These are phyloP conservation scores for Phytophthora sojae DNA, from an alignment of 352 stramenopile species.

Conservation along the genomic window DNA sequence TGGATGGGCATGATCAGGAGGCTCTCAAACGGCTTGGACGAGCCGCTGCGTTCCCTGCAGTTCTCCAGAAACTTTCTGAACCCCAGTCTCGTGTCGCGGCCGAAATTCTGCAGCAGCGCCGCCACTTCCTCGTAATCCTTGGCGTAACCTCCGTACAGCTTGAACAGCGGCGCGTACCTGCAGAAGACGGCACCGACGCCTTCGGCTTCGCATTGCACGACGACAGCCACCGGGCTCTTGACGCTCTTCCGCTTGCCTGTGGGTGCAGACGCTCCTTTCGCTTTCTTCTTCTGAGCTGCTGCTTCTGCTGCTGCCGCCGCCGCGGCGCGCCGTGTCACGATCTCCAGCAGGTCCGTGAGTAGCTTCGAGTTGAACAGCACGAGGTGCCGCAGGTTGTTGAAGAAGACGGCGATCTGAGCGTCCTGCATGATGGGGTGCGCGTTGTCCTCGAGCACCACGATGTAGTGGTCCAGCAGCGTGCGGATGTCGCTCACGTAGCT, in stretches of 20 bases:
- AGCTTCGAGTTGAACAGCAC: conserved; percentile 90
- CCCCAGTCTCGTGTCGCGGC: conserved; percentile 49
- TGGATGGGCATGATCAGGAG: conserved; percentile 94
- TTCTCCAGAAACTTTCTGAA: conserved; percentile 68
- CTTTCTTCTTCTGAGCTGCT: conserved; percentile 11
- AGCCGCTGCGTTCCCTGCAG: conserved; percentile 62
- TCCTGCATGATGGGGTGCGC: conserved; percentile 85
- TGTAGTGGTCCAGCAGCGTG: conserved; percentile 82
- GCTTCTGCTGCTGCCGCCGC: background rate
- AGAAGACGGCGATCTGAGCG: conserved; percentile 88
- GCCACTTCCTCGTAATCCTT: conserved; percentile 87
- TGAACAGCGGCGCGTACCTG: conserved; percentile 84
- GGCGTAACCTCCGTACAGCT: conserved; percentile 83
- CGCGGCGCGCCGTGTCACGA: conserved; percentile 45
- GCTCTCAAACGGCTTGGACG: conserved; percentile 79
- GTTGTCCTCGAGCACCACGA: conserved; percentile 81
- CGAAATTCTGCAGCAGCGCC: conserved; percentile 64
- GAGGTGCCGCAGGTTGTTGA: conserved; percentile 83
- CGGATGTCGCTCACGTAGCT: conserved; percentile 81
- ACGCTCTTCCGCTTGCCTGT: conserved; percentile 32
- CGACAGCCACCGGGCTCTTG: conserved; percentile 39
- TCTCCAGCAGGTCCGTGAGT: conserved; percentile 72
- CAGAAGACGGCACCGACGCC: conserved; percentile 83
- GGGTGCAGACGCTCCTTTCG: background rate
- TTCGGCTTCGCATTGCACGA: conserved; percentile 42